Conservation (phyloP, 2,329 filamentous ascomycete genomes). For the Fusarium neocosmosporiellum region DNA sequence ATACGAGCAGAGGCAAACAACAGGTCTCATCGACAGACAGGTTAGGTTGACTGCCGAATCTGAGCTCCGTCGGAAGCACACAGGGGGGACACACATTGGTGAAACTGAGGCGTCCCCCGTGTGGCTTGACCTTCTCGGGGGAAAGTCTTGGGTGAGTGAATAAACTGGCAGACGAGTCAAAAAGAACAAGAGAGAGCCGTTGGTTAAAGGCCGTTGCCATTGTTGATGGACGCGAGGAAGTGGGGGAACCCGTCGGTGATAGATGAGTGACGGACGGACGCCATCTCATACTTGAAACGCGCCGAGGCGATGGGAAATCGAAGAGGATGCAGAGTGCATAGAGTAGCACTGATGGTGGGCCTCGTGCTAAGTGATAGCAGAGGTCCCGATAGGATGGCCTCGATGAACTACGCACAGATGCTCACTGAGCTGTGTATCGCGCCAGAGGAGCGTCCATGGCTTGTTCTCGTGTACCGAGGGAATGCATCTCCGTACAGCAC, state of each 20-base stretch:
- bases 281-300: conserved; percentile 42
- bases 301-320: conserved; percentile 19
- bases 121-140: background rate
- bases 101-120: conserved; percentile 22
- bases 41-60: conserved; percentile 3
- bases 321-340: conserved; percentile 17
- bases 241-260: background rate
- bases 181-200: conserved; percentile 16
- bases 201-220: conserved; percentile 12
- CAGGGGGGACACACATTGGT: conserved; percentile 4
- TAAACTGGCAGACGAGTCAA: background rate
- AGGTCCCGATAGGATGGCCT: background rate
- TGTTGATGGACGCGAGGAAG: background rate
- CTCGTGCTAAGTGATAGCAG: background rate
- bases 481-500: background rate
- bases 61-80: background rate
- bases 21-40: conserved; percentile 17
- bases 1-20: conserved; percentile 26
- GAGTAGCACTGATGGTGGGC: background rate
- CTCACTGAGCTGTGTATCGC: background rate
- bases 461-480: conserved; percentile 3
- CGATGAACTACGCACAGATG: conserved; percentile 1
- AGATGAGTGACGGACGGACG: conserved; percentile 18
- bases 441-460: background rate
- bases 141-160: conserved; percentile 7